Percentiles rank a stretch among this genome's conserved stretches.
Conservation (phyloP, 805 yeast genomes). For the Schwanniomyces pseudopolymorphus region DNA sequence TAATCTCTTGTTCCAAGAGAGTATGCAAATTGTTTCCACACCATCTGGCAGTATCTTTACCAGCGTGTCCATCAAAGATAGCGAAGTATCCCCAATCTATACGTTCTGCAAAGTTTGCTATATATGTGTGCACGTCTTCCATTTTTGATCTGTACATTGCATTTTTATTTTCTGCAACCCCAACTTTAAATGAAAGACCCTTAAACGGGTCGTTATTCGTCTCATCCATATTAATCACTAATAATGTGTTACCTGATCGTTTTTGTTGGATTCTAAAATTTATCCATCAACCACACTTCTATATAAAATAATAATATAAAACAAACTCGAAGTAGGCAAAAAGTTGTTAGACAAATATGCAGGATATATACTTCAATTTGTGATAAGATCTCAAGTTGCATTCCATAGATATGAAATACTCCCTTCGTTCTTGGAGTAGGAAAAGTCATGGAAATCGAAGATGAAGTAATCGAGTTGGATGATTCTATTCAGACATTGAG, state of each 20-base stretch:
- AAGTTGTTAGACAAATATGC: not conserved
- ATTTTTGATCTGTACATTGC: conserved; percentile 76
- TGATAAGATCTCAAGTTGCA: not conserved
- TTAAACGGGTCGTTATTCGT: conserved; percentile 42
- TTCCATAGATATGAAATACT: no score
- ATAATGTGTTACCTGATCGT: not conserved
- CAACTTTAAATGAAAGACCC: conserved; percentile 74
- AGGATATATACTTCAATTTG: not conserved
- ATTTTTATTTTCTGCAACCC: conserved; percentile 90
- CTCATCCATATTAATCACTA: not conserved
- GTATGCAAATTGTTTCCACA: conserved; percentile 85
- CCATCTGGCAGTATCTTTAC: conserved; percentile 89
- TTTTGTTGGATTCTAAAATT: not conserved
- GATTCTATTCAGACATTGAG: not conserved
- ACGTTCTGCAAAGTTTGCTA: conserved; percentile 88
- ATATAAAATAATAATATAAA: not conserved
- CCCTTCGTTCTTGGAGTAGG: no score
- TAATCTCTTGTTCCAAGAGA: conserved; percentile 57
- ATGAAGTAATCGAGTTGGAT: not conserved
- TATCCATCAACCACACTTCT: not conserved
- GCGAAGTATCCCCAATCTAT: conserved; percentile 95
- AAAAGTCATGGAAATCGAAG: not conserved
- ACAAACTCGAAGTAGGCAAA: not conserved
- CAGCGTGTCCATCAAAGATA: conserved; percentile 96
- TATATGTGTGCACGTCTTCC: conserved; percentile 96